Base-by-base conservation (phyloP, 805 yeast species). In the Wickerhamomyces canadensis region DNA sequence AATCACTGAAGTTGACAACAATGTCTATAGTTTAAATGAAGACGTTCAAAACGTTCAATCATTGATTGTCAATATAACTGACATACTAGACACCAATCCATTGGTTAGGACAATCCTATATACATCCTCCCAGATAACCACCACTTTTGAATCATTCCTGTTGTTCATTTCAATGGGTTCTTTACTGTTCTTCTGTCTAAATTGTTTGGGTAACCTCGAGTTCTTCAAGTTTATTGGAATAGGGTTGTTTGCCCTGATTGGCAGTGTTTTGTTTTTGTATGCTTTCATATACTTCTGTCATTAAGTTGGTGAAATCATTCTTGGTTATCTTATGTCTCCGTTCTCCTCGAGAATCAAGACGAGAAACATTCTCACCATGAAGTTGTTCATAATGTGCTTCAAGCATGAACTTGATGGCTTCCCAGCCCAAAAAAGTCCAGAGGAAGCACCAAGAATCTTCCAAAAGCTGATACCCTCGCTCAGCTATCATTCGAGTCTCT, bases 151-250 rank as follows among this genome's bases (percentile, higher is more conserved):
- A 23, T 10, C 35, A 5, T 7, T 40, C 6, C 17, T 45, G 12
- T 25, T 43, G 10, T 31, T 45, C 5, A 17, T 34, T 13, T 19
- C 35, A 3, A 11, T 41, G 15, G 15, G 33, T 3, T 25, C 34
- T n/a, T 43, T 46, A 22, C 5, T 37, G 2, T 23, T 19, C 4
- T 34, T 39, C 11, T 18, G 42, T 5, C 12, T 43, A 23, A 19
- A 43, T 8, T 37, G 41, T 21, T 39, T 37, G 27, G 38, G 33
- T n/a, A n/a, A n/a, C 24, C 16, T 46, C 10, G 39, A 46, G 15
- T 27, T 46, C 15, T 43, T 46, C 38, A 46, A 37, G 24, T 41
- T 39, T 19, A 25, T 46, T 18, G 50, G 49, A 4, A 38, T 43
- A 6, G 32, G 32, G 10, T 5, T 29, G 13, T 29, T 29, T 19